A percentile compares a stretch with the other conserved stretches of the same genome.
phyloP scores from a whole-genome alignment of 129 eudicot genomes.

The Flaveria linearis region DNA sequence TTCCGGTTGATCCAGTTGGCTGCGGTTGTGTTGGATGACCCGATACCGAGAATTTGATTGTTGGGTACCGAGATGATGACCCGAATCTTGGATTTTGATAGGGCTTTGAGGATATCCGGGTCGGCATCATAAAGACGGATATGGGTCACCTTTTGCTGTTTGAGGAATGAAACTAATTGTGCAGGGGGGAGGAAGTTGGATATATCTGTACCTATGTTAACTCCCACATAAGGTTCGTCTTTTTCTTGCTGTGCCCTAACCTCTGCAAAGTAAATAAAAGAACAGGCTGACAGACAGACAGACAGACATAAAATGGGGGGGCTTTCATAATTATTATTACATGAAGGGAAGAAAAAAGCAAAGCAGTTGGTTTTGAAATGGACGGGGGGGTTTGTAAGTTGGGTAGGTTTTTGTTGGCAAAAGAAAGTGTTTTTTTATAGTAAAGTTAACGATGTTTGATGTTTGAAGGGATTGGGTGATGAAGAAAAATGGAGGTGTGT shows the following conservation, averaged over 20 bases:
- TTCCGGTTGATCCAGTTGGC: conserved; percentile 84
- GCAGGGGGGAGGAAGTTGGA: conserved; percentile 63
- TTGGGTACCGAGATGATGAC: conserved; percentile 84
- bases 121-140: conserved; percentile 84
- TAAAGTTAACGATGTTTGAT: no score
- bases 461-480: no score
- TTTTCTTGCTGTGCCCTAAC: conserved; percentile 49
- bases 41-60: conserved; percentile 82
- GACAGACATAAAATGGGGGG: conserved; percentile 7
- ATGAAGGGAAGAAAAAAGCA: background rate
- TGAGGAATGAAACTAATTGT: conserved; percentile 64
- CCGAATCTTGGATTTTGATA: conserved; percentile 75
- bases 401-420: no score
- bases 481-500: background rate
- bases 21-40: conserved; percentile 84
- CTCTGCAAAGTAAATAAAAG: conserved; percentile 35
- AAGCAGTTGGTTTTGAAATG: no score
- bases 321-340: background rate
- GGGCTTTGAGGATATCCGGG: conserved; percentile 75
- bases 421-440: no score
- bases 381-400: no score
- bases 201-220: conserved; percentile 92
- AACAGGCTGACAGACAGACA: no score
- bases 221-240: conserved; percentile 86
- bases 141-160: conserved; percentile 73